phyloP scores from a whole-genome alignment of 306 rosid species.

The Quercus berberidifolia region DNA sequence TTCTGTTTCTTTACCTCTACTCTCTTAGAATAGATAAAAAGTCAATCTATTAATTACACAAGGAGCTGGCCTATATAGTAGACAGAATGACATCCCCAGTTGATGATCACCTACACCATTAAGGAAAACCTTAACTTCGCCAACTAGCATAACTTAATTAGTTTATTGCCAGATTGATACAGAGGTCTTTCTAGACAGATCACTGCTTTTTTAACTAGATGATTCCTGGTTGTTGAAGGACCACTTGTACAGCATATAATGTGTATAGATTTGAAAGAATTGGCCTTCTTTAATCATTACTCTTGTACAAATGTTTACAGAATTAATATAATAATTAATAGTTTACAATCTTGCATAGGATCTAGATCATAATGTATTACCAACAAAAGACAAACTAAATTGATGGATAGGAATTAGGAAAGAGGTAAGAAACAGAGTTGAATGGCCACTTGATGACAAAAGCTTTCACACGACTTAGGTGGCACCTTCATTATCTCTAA shows the following conservation, averaged over 20 bases:
- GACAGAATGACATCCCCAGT: background rate
- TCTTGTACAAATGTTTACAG: conserved; percentile 11
- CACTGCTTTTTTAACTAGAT: background rate
- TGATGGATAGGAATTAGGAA: background rate
- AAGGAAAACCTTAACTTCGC: background rate
- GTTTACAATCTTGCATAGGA: background rate
- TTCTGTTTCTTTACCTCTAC: too few relatives aligned
- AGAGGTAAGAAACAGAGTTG: background rate
- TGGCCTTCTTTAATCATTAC: conserved; percentile 19
- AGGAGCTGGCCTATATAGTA: too few relatives aligned
- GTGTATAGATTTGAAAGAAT: conserved; percentile 8
- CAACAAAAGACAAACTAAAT: conserved; percentile 35
- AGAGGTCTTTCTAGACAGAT: background rate
- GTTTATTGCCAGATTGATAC: background rate
- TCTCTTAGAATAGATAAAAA: too few relatives aligned
- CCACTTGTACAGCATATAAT: conserved; percentile 10
- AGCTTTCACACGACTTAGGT: background rate
- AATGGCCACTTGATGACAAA: background rate
- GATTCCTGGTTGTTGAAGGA: background rate
- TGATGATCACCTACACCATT: background rate
- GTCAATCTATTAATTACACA: too few relatives aligned
- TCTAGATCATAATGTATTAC: conserved; percentile 29
- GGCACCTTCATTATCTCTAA: background rate
- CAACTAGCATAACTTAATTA: background rate
- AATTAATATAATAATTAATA: background rate